Evolutionary conservation across 176 grass and related monocot genomes (phyloP), one percentile per base, ranked within the genome.

Genomic region (Neostapfia colusana): DNA sequence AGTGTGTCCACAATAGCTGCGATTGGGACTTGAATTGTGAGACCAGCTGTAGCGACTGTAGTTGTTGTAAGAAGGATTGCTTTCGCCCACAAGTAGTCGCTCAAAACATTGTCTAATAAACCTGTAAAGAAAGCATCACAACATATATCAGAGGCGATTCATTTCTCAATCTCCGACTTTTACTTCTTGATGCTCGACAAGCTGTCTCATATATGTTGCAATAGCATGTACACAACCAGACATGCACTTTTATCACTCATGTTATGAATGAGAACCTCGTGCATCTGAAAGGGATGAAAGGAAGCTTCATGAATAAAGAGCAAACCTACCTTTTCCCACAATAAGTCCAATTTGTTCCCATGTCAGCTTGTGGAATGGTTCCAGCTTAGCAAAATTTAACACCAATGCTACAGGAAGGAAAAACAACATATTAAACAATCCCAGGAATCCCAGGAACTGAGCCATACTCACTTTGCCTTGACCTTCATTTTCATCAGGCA

Each of bases 301-400:
- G 23, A 69, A 55, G 25, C 9, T 17, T 68, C 14, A 68, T 79
- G 67, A 48, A 5, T 49, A 70, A 49, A 73, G 45, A 85, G 10
- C 11, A 23, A 59, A 50, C 80, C 28, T 77, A 99, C 95, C 95
- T 95, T 99, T 99, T 60, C 95, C 95, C 28, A 99, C 70, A 74
- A 99, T 92, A 67, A 99, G 89, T 61, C 92, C 87, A 86, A 90
- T 83, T 95, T 99, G 95, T 55, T 99, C 83, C 95, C 91, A 99
- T 73, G 84, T 87, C 36, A 99, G 74, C 80, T 48, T 89, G 71
- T 95, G 91, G 82, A 99, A 95, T 18, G 91, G 89, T 77, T 95
- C 95, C 36, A 99, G 60, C 67, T 83, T 90, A 63, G 95, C 74
- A 18, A 99, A 92, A 89, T 92, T 85, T 79, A 99, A 79, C 43